Evolutionary conservation across 345 rosid genomes (phyloP).

Genomic region (Moricandia moricandioides): DNA sequence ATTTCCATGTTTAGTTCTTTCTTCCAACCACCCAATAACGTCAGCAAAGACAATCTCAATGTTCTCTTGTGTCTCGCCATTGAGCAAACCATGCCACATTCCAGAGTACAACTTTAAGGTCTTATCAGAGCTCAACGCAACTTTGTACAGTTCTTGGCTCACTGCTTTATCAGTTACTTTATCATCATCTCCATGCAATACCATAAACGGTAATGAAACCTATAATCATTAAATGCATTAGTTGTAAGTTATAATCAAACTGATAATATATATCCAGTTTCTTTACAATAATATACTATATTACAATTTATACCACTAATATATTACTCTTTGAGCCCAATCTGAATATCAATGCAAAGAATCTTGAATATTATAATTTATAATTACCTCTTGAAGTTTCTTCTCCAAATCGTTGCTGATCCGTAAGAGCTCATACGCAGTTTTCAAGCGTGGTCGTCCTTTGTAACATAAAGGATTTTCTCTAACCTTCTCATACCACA

Average conservation of each 20-base stretch:
- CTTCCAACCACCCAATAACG: constrained; percentile 59
- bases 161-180: constrained; percentile 69
- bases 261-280: neutral
- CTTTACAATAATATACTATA: neutral
- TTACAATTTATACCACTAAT: neutral
- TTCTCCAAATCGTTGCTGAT: constrained; percentile 54
- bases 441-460: constrained; percentile 71
- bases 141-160: constrained; percentile 52
- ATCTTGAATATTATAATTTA: neutral
- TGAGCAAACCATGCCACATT: constrained; percentile 90
- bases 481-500: constrained; percentile 46
- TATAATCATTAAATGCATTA: constrained; percentile 17
- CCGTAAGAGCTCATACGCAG: constrained; percentile 57
- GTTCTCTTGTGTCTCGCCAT: constrained; percentile 65
- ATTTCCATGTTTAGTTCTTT: constrained; percentile 38
- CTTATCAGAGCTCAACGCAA: constrained; percentile 66
- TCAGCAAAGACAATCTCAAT: constrained; percentile 62
- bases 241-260: neutral
- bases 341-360: neutral
- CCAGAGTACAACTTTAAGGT: constrained; percentile 66
- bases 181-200: constrained; percentile 83
- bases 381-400: constrained; percentile 54
- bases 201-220: constrained; percentile 68
- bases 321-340: neutral
- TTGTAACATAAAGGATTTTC: constrained; percentile 67